Evolutionary conservation across 306 rosid genomes (phyloP).

Genomic region (Lathyrus aphaca): DNA sequence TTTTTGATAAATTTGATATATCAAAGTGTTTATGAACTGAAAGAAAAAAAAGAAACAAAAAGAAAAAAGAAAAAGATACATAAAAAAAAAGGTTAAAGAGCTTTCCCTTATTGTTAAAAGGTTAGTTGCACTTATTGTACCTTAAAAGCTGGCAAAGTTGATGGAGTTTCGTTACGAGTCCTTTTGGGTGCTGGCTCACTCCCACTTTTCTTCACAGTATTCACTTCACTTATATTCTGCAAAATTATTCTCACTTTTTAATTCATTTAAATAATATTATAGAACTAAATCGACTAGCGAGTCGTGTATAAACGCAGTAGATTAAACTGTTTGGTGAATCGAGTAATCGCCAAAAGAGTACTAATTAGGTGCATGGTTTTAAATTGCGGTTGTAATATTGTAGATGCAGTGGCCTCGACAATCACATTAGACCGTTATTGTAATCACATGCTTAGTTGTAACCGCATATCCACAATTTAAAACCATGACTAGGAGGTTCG

Average conservation of each 20-base stretch:
- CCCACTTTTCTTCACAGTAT: conserved; percentile 75
- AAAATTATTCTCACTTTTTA: conserved; percentile 21
- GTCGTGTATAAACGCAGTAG: no score
- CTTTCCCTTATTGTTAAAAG: conserved; percentile 39
- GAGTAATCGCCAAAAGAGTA: no score
- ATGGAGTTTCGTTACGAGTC: conserved; percentile 79
- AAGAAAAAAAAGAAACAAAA: conserved; percentile 23
- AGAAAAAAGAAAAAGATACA: conserved; percentile 20
- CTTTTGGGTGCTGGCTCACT: conserved; percentile 77
- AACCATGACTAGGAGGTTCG: no score
- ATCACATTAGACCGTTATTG: no score
- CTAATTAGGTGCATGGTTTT: no score
- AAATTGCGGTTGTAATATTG: no score
- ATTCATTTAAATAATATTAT: not conserved
- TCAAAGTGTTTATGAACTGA: conserved; percentile 36
- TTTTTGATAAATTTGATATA: conserved; percentile 38
- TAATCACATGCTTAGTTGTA: no score
- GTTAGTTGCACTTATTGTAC: conserved; percentile 58
- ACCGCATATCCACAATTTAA: no score
- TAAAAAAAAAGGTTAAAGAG: conserved; percentile 38
- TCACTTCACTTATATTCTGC: conserved; percentile 77
- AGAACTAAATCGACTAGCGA: no score
- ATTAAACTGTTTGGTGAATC: no score
- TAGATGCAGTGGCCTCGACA: no score
- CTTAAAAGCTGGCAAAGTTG: conserved; percentile 99